phyloP scores from a whole-genome alignment of 2,329 filamentous ascomycete species.

The Hymenoscyphus linearis region DNA sequence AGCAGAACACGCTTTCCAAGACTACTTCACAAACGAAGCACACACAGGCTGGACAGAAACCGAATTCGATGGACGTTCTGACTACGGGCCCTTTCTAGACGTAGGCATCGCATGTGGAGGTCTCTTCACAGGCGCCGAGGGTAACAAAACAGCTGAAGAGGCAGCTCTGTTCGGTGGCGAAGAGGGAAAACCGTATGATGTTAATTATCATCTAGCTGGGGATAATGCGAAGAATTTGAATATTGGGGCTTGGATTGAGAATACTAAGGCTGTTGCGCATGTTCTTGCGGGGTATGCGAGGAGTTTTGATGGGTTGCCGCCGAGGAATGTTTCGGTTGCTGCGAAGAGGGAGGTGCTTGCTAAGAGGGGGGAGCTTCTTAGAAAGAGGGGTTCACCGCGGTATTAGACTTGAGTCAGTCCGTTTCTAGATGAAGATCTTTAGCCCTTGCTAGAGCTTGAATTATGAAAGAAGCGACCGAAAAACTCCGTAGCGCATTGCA shows the following conservation, averaged over 20 bases:
- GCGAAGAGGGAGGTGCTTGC: slow-evolving; percentile 1
- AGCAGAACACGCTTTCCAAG: slow-evolving; percentile 15
- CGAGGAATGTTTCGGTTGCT: background rate
- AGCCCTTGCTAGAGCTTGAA: background rate
- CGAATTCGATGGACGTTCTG: slow-evolving; percentile 70
- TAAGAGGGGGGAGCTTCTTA: background rate
- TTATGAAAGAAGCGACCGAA: background rate
- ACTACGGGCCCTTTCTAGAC: slow-evolving; percentile 72
- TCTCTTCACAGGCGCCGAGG: slow-evolving; percentile 71
- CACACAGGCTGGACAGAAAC: slow-evolving; percentile 11
- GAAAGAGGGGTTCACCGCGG: background rate
- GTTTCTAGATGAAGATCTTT: background rate
- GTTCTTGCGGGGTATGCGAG: slow-evolving; percentile 16
- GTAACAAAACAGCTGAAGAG: slow-evolving; percentile 64
- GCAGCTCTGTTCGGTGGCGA: slow-evolving; percentile 61
- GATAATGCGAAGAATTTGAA: slow-evolving; percentile 54
- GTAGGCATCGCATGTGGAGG: slow-evolving; percentile 67
- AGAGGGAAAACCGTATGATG: slow-evolving; percentile 52
- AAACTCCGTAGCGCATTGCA: background rate
- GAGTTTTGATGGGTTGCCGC: slow-evolving; percentile 11
- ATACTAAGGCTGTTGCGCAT: slow-evolving; percentile 42
- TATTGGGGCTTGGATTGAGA: slow-evolving; percentile 52
- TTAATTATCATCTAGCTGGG: slow-evolving; percentile 56
- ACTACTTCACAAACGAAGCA: slow-evolving; percentile 15
- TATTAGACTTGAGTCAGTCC: background rate